Conservation (phyloP, 2,329 filamentous ascomycete genomes). For the Claviceps paspali region DNA sequence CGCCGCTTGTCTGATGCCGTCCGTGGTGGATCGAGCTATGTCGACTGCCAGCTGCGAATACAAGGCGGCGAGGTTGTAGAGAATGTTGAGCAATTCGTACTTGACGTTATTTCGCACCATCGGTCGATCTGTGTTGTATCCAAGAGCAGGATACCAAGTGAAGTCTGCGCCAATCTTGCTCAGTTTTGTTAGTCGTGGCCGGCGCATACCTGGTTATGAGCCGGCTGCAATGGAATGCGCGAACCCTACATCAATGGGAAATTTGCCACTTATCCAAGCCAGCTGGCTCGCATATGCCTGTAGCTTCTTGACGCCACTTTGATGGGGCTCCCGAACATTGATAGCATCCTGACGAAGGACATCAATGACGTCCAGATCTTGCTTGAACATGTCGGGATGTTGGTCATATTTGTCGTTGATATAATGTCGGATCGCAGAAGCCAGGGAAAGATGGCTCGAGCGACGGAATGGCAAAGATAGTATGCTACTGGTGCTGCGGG, state of each 20-base stretch:
- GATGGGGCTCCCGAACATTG: slow-evolving; percentile 74
- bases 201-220: slow-evolving; percentile 6
- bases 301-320: slow-evolving; percentile 75
- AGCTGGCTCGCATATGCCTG: slow-evolving; percentile 84
- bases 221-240: neutral
- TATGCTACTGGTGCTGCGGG: slow-evolving; percentile 33
- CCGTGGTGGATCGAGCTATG: slow-evolving; percentile 59
- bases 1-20: slow-evolving; percentile 75
- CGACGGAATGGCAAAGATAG: slow-evolving; percentile 78
- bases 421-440: slow-evolving; percentile 77
- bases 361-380: slow-evolving; percentile 76
- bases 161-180: slow-evolving; percentile 80
- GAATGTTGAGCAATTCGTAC: slow-evolving; percentile 79
- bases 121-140: slow-evolving; percentile 71
- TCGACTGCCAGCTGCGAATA: slow-evolving; percentile 84
- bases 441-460: slow-evolving; percentile 64
- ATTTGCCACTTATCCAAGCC: slow-evolving; percentile 86
- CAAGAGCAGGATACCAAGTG: slow-evolving; percentile 86
- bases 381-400: slow-evolving; percentile 88
- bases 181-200: neutral
- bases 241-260: slow-evolving; percentile 65
- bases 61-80: slow-evolving; percentile 85
- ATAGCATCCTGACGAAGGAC: slow-evolving; percentile 71
- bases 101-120: slow-evolving; percentile 50
- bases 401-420: slow-evolving; percentile 98